Conservation (phyloP, 352 stramenopile genomes). For the Phytophthora ohioensis region DNA sequence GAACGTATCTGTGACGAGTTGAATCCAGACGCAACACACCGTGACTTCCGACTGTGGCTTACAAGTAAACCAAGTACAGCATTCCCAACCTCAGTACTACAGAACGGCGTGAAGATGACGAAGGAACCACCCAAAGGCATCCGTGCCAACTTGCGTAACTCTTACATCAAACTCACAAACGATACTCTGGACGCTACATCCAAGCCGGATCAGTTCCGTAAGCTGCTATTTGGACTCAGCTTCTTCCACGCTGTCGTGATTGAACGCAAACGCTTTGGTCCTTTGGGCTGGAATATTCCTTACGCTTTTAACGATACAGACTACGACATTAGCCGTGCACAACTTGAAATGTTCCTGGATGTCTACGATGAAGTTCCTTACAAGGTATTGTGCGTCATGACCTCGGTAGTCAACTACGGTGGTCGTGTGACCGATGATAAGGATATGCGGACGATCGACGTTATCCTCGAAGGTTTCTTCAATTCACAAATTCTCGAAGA, state of each 20-base stretch:
- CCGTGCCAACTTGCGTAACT: constrained; percentile 93
- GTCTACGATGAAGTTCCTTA: constrained; percentile 89
- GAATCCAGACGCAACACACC: constrained; percentile 79
- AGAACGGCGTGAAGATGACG: constrained; percentile 97
- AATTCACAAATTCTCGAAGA: constrained; percentile 80
- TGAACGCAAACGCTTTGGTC: constrained; percentile 95
- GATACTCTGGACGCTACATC: constrained; percentile 82
- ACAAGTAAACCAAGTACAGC: constrained; percentile 88
- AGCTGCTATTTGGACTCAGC: constrained; percentile 94
- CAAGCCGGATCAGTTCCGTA: constrained; percentile 93
- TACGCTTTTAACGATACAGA: constrained; percentile 98
- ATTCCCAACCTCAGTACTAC: constrained; percentile 93
- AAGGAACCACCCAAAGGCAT: constrained; percentile 96
- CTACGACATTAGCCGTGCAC: constrained; percentile 89
- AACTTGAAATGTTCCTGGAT: constrained; percentile 90
- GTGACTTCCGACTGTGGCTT: constrained; percentile 96
- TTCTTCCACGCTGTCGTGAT: constrained; percentile 94
- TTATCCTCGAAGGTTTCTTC: constrained; percentile 93
- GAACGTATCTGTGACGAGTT: constrained; percentile 95
- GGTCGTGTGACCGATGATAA: constrained; percentile 95
- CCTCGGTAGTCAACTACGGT: constrained; percentile 95
- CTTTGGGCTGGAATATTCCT: constrained; percentile 96
- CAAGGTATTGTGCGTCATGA: constrained; percentile 93
- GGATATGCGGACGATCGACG: constrained; percentile 92
- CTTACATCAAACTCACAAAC: constrained; percentile 95